Percentiles rank a stretch among this genome's conserved stretches.
Evolutionary conservation across 2,329 filamentous ascomycete species (phyloP).

Genomic region (Ceratocystis huliohia): DNA sequence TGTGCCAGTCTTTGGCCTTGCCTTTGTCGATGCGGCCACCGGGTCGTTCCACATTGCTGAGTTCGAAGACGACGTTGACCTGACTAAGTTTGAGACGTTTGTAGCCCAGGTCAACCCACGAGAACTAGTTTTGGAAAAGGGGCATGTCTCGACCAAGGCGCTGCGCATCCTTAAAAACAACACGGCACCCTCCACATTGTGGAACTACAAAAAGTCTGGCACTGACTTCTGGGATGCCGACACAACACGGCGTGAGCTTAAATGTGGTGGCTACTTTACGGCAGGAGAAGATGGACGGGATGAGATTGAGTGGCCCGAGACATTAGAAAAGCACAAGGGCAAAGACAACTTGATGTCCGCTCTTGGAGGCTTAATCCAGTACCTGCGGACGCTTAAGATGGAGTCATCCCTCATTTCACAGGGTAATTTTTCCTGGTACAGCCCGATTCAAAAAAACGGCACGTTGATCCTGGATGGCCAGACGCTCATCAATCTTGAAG

Average conservation of each 20-base stretch:
- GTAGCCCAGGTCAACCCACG: conserved; percentile 83
- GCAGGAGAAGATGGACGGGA: conserved; percentile 40
- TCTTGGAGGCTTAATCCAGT: conserved; percentile 76
- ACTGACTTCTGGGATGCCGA: conserved; percentile 89
- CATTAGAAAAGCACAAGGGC: conserved; percentile 56
- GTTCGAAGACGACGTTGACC: conserved; percentile 79
- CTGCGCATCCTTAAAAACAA: conserved; percentile 93
- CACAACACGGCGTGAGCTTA: conserved; percentile 66
- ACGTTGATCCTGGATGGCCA: conserved; percentile 90
- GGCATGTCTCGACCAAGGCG: conserved; percentile 71
- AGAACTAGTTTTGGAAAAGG: conserved; percentile 82
- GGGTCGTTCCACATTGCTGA: conserved; percentile 90
- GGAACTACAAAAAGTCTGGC: conserved; percentile 79
- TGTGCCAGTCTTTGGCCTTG: conserved; percentile 73
- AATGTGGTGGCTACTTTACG: conserved; percentile 66
- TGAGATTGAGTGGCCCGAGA: conserved; percentile 56
- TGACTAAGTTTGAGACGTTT: conserved; percentile 95
- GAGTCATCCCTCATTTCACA: conserved; percentile 78
- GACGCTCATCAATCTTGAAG: conserved; percentile 92
- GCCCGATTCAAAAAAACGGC: conserved; percentile 78
- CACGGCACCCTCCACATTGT: conserved; percentile 80
- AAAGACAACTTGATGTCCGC: conserved; percentile 83
- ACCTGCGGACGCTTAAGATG: conserved; percentile 74
- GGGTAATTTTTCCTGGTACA: conserved; percentile 82
- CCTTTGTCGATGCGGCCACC: conserved; percentile 90